A percentile compares a stretch with the other conserved stretches of the same genome.
These are phyloP conservation scores for Colletotrichum theobromicola DNA, from an alignment of 2,329 filamentous ascomycete genomes.

Conservation along the genomic window DNA sequence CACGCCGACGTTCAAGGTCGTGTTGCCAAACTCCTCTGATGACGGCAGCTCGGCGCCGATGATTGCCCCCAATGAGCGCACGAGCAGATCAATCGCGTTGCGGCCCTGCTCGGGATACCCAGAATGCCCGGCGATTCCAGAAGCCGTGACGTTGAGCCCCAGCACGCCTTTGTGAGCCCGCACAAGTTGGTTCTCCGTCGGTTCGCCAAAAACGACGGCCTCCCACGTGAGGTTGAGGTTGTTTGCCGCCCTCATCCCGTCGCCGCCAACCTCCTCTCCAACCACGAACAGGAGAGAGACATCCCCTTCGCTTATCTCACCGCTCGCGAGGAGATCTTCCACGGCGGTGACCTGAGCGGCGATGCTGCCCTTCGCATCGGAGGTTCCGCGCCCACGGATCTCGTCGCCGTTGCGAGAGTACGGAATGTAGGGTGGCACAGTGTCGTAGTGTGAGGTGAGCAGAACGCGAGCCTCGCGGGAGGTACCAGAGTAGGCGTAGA, in stretches of 20 bases:
- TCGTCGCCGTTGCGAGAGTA: conserved; percentile 62
- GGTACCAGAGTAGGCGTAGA: conserved; percentile 69
- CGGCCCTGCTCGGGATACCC: conserved; percentile 91
- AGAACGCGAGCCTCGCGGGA: conserved; percentile 62
- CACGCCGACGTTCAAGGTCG: conserved; percentile 84
- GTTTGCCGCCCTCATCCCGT: conserved; percentile 70
- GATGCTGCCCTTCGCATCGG: conserved; percentile 73
- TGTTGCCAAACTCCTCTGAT: conserved; percentile 81
- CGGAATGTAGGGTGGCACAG: conserved; percentile 74
- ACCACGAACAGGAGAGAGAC: conserved; percentile 72
- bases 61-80: conserved; percentile 71
- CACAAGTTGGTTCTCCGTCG: conserved; percentile 86
- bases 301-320: conserved; percentile 49
- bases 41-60: conserved; percentile 74
- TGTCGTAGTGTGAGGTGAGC: conserved; percentile 82
- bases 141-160: conserved; percentile 68
- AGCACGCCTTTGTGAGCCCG: conserved; percentile 91
- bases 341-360: conserved; percentile 77
- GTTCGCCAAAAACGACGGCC: conserved; percentile 89
- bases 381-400: conserved; percentile 76
- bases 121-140: conserved; percentile 81
- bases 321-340: conserved; percentile 52
- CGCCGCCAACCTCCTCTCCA: conserved; percentile 81
- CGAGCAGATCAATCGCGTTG: conserved; percentile 81
- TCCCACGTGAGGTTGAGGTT: conserved; percentile 49